Evolutionary conservation across 257 asterid species (phyloP).

Genomic region (Lavandula angustifolia): DNA sequence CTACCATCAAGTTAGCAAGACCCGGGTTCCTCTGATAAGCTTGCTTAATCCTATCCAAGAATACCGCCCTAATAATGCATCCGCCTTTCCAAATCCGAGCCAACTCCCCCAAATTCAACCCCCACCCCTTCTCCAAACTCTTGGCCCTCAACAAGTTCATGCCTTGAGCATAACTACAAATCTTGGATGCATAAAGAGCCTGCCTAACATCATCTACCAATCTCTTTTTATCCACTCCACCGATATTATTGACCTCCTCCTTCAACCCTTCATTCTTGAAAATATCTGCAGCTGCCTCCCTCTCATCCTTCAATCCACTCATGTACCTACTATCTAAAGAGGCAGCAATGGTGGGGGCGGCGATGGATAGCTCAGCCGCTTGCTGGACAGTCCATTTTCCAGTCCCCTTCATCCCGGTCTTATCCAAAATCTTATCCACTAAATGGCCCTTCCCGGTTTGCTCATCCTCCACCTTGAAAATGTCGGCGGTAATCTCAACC

Average conservation of each 20-base stretch:
- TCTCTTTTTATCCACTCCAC: constrained; percentile 63
- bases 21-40: constrained; percentile 81
- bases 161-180: constrained; percentile 95
- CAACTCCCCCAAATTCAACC: constrained; percentile 79
- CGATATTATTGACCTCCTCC: constrained; percentile 48
- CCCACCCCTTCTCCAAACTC: constrained; percentile 88
- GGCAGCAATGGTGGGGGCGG: constrained; percentile 93
- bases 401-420: constrained; percentile 70
- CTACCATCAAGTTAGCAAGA: constrained; percentile 77
- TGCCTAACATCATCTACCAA: constrained; percentile 94
- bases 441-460: constrained; percentile 54
- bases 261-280: constrained; percentile 61
- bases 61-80: constrained; percentile 89
- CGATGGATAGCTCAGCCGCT: constrained; percentile 88
- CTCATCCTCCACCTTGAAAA: constrained; percentile 67
- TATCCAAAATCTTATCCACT: constrained; percentile 87
- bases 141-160: constrained; percentile 87
- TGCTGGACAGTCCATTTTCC: constrained; percentile 99
- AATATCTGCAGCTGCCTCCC: constrained; percentile 60
- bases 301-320: constrained; percentile 91
- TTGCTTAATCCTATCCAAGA: constrained; percentile 89
- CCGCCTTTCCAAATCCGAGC: constrained; percentile 99
- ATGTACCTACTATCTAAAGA: constrained; percentile 72
- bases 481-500: constrained; percentile 80
- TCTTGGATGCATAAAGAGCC: constrained; percentile 86